Percentiles rank a stretch among this genome's conserved stretches.
These are phyloP conservation scores for Hamamelis virginiana DNA, from an alignment of 164 flowering plant genomes.

Conservation along the genomic window DNA sequence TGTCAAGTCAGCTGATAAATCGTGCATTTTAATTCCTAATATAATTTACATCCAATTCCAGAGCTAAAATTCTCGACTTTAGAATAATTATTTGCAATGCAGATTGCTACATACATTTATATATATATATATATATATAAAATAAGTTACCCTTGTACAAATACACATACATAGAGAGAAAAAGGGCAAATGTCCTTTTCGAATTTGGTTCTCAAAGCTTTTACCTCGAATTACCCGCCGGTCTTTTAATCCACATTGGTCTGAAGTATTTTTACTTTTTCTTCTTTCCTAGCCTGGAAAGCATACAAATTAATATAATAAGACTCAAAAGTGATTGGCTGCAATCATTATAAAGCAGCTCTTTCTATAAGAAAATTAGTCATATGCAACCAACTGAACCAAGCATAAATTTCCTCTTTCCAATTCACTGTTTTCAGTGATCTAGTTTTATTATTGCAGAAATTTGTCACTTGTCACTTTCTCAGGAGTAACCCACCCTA, in stretches of 20 bases:
- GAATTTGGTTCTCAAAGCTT: background rate
- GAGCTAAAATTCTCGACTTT: too few species aligned
- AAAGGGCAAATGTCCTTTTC: background rate
- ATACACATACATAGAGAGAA: too few species aligned
- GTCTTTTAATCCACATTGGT: background rate
- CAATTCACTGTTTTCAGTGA: background rate
- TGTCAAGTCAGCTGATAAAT: too few species aligned
- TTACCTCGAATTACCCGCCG: background rate
- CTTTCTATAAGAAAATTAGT: background rate
- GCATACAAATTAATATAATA: background rate
- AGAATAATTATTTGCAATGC: background rate
- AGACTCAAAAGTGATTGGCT: background rate
- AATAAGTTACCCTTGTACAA: background rate
- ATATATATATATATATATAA: too few species aligned
- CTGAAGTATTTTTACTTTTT: background rate
- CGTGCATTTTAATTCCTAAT: background rate
- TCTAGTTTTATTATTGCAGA: too few species aligned
- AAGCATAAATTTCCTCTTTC: background rate
- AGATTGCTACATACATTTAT: background rate
- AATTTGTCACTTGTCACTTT: too few species aligned
- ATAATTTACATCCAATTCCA: background rate
- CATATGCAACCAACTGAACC: too few species aligned
- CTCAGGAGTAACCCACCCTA: too few species aligned
- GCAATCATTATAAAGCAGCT: background rate
- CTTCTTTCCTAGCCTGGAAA: conserved; percentile 6